Evolutionary conservation across 2,329 filamentous ascomycete genomes (phyloP).

Genomic region (Colletotrichum gloeosporioides): DNA sequence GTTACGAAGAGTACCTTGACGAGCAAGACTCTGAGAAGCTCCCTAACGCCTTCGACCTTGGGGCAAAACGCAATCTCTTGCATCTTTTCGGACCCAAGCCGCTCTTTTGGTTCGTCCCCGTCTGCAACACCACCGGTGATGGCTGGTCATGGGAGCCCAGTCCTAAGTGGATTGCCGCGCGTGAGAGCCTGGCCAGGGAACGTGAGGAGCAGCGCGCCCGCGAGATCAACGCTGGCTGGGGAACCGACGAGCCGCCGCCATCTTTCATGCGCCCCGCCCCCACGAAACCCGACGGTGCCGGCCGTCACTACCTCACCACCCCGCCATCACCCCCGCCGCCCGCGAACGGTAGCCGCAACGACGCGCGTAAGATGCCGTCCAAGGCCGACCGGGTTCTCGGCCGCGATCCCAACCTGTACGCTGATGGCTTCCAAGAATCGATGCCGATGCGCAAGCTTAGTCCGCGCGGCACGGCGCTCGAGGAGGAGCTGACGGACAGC

Average conservation of each 20-base stretch:
- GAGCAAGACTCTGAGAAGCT: constrained; percentile 87
- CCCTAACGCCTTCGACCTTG: constrained; percentile 92
- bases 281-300: constrained; percentile 25
- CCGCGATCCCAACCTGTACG: constrained; percentile 61
- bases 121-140: constrained; percentile 87
- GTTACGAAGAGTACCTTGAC: constrained; percentile 79
- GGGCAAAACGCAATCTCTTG: constrained; percentile 77
- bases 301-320: constrained; percentile 30
- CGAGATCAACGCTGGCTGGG: constrained; percentile 74
- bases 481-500: constrained; percentile 43
- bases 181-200: constrained; percentile 65
- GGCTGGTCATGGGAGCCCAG: constrained; percentile 95
- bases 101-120: constrained; percentile 78
- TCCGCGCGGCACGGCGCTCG: constrained; percentile 48
- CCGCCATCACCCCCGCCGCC: constrained; percentile 22
- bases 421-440: constrained; percentile 48
- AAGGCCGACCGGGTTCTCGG: constrained; percentile 66
- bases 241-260: constrained; percentile 39
- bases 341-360: constrained; percentile 24
- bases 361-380: constrained; percentile 47
- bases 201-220: constrained; percentile 65
- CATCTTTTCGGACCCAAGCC: constrained; percentile 82
- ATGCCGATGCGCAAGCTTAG: constrained; percentile 54
- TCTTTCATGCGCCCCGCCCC: constrained; percentile 23
- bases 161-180: constrained; percentile 75